These are phyloP conservation scores for Podospora tetraspora DNA, from an alignment of 495 filamentous ascomycete genomes.

Conservation along the genomic window DNA sequence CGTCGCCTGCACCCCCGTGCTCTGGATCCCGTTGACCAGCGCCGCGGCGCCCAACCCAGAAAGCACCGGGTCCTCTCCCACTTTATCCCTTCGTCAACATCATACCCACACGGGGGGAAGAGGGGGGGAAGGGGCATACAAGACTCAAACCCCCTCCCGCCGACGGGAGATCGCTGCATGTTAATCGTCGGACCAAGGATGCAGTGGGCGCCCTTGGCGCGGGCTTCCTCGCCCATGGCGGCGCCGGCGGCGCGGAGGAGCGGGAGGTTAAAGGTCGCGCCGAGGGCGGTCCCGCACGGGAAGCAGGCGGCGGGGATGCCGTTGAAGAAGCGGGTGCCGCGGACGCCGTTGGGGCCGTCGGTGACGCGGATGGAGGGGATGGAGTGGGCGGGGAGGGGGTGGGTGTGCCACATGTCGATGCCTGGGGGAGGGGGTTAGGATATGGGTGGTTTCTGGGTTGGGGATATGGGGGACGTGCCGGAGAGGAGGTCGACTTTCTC, in stretches of 20 bases:
- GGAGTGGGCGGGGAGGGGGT: conserved; percentile 48
- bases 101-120: too few relatives aligned
- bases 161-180: conserved; percentile 69
- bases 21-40: conserved; percentile 64
- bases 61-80: conserved; percentile 67
- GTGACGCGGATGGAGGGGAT: conserved; percentile 62
- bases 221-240: conserved; percentile 63
- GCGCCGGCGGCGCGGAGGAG: conserved; percentile 56
- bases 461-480: conserved; percentile 40
- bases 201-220: conserved; percentile 63
- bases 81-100: not conserved
- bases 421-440: conserved; percentile 27
- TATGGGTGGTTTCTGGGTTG: too few relatives aligned
- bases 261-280: conserved; percentile 63
- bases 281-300: conserved; percentile 64
- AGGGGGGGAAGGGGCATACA: conserved; percentile 14
- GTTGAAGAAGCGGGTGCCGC: conserved; percentile 69
- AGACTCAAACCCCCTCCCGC: conserved; percentile 74
- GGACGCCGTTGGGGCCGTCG: conserved; percentile 72
- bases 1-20: conserved; percentile 62
- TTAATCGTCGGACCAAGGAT: conserved; percentile 74
- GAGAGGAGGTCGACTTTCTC: conserved; percentile 61
- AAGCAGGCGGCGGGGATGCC: conserved; percentile 63
- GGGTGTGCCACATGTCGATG: conserved; percentile 64
- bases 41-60: conserved; percentile 63